Conservation (phyloP, 164 flowering plant genomes). For the Stephania yunnanensis region DNA sequence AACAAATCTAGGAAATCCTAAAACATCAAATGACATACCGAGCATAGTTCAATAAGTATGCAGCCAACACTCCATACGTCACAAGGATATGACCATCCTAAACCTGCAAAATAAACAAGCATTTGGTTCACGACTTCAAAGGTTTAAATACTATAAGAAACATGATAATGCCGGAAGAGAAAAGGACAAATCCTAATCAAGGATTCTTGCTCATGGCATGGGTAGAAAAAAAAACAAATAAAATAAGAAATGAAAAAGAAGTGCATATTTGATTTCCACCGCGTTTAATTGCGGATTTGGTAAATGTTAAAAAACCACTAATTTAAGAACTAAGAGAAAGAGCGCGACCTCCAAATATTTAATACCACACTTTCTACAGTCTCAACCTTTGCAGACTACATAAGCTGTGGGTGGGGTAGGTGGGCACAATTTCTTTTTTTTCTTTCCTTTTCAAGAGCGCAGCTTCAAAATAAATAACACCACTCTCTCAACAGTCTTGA, state of each 20-base stretch:
- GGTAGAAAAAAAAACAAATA: neutral
- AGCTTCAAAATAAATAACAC: too few species aligned
- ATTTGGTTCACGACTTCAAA: neutral
- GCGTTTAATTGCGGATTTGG: neutral
- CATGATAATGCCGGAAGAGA: neutral
- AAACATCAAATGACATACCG: conserved; percentile 37
- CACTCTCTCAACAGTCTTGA: too few species aligned
- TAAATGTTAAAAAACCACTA: too few species aligned
- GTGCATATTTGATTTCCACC: neutral
- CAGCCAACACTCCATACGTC: conserved; percentile 97
- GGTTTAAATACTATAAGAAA: neutral
- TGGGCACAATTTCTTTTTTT: too few species aligned
- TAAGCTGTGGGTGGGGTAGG: too few species aligned
- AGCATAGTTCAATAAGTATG: conserved; percentile 77
- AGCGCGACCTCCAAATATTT: neutral
- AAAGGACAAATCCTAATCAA: neutral
- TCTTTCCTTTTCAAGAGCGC: too few species aligned
- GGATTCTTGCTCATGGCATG: neutral
- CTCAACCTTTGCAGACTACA: too few species aligned
- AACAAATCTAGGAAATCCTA: neutral
- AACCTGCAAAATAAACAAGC: conserved; percentile 38
- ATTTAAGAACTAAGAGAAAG: neutral
- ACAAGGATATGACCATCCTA: conserved; percentile 93
- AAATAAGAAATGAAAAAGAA: neutral
- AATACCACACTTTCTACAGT: too few species aligned